A percentile compares a stretch with the other conserved stretches of the same genome.
These are phyloP conservation scores for Rhizopogon roseolus DNA, from an alignment of 768 basidiomycete species.

Conservation along the genomic window DNA sequence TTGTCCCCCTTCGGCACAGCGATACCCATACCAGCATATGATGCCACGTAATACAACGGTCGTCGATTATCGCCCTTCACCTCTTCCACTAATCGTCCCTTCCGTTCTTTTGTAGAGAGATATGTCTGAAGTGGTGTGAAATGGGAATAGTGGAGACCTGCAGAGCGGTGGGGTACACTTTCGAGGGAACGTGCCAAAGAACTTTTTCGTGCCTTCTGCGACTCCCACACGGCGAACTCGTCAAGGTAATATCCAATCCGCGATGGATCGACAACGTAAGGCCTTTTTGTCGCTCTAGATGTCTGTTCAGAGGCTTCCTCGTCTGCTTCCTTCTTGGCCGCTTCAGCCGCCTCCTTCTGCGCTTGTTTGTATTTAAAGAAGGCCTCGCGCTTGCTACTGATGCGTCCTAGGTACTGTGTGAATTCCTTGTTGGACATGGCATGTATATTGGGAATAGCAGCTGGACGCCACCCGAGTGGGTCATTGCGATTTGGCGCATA, in stretches of 20 bases:
- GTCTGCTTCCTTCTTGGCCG: constrained; percentile 7
- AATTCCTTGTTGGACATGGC: constrained; percentile 61
- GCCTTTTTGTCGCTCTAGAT: constrained; percentile 2
- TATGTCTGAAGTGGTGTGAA: constrained; percentile 49
- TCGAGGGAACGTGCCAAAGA: constrained; percentile 39
- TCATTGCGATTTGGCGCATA: constrained; percentile 12
- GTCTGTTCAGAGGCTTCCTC: constrained; percentile 10
- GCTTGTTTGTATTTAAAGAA: constrained; percentile 46
- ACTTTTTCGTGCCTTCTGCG: constrained; percentile 12
- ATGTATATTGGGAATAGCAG: constrained; percentile 46
- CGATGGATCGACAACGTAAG: constrained; percentile 16
- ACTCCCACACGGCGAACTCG: constrained; percentile 34
- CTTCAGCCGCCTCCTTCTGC: constrained; percentile 8
- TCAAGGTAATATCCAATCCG: constrained; percentile 20
- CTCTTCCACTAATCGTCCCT: constrained; percentile 52
- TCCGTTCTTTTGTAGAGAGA: constrained; percentile 46
- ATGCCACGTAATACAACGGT: constrained; percentile 18
- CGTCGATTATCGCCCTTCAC: constrained; percentile 8
- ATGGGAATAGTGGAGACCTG: constrained; percentile 56
- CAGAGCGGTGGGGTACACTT: constrained; percentile 59
- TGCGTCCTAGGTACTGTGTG: constrained; percentile 49
- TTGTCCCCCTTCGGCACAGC: constrained; percentile 13
- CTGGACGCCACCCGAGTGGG: constrained; percentile 15
- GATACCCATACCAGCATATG: constrained; percentile 26
- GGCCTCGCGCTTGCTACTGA: constrained; percentile 50